Conservation (phyloP, 2,329 filamentous ascomycete genomes). For the Calonectria pauciramosa region DNA sequence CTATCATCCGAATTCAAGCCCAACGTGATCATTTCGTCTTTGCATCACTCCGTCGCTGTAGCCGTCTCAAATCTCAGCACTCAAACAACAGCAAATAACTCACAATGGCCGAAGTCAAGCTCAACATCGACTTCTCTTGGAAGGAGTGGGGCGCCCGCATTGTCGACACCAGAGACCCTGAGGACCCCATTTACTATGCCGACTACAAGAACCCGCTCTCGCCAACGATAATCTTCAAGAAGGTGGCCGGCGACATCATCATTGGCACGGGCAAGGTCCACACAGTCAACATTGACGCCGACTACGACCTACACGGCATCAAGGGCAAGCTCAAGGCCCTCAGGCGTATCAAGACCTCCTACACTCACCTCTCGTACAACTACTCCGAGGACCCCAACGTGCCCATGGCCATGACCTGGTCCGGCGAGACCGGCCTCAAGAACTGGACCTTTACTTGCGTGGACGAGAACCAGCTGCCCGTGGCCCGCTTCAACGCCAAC, state of each 20-base stretch:
- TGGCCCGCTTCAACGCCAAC: conserved; percentile 38
- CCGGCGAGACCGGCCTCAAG: conserved; percentile 32
- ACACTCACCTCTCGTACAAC: conserved; percentile 38
- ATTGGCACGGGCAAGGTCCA: conserved; percentile 37
- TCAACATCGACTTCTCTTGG: conserved; percentile 38
- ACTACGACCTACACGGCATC: conserved; percentile 37
- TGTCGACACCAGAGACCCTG: conserved; percentile 15
- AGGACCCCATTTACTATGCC: conserved; percentile 31
- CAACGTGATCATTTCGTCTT: background rate
- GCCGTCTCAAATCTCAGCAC: background rate
- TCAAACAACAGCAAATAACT: background rate
- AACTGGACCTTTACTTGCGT: conserved; percentile 42
- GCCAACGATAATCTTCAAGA: conserved; percentile 32
- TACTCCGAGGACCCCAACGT: conserved; percentile 28
- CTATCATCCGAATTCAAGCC: background rate
- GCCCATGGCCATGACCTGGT: conserved; percentile 38
- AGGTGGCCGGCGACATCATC: background rate
- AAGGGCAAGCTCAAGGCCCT: conserved; percentile 41
- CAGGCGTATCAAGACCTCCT: conserved; percentile 35
- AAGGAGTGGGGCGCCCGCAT: conserved; percentile 31
- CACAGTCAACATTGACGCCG: conserved; percentile 36
- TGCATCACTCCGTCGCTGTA: background rate
- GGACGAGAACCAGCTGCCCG: conserved; percentile 35
- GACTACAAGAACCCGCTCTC: conserved; percentile 30
- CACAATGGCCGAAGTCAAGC: background rate